Evolutionary conservation across 768 basidiomycete genomes (phyloP), one percentile per base, ranked within the genome.

Genomic region (Mycena capillaripes): DNA sequence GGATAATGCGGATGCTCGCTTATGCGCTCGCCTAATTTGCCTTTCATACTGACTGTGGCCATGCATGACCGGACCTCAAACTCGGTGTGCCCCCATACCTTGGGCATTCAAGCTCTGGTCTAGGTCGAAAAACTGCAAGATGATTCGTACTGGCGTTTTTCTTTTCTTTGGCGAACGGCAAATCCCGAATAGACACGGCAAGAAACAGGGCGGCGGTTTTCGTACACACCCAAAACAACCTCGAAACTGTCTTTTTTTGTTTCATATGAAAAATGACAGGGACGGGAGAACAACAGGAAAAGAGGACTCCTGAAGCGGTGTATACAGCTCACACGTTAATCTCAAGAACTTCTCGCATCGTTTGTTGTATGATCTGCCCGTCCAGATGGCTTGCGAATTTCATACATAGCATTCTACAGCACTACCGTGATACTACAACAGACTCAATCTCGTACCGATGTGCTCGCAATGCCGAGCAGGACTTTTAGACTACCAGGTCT

Each of bases 1-100:
- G n/a, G n/a, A n/a, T n/a, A n/a, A n/a, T n/a, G n/a, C 40, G 36
- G 16, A 21, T 17, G 23, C 25, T 52, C 30, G 65, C n/a, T 46
- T 23, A 52, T 57, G 66, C 59, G 50, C 59, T 52, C 32, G 16
- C 42, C n/a, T 36, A 8, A 16, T 62, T 63, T 34, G 30, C 44
- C 62, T 36, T 70, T 71, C 69, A 71, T 48, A 19, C 62, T 64
- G 50, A 30, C 44, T 30, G 27, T 52, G 29, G 38, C 36, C 27
- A 29, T 42, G 65, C 56, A 25, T 44, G 29, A 32, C 48, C 67
- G 48, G 58, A 69, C 52, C 66, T 67, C 56, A 38, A 59, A n/a
- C 21, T 53, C 29, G 32, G 17, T 23, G 21, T 44, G 46, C 32
- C 32, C 32, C 7, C 36, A 32, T 32, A 14, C 36, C 16, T 58